Conservation (phyloP, 768 basidiomycete species). For the Pholiota conissans region DNA sequence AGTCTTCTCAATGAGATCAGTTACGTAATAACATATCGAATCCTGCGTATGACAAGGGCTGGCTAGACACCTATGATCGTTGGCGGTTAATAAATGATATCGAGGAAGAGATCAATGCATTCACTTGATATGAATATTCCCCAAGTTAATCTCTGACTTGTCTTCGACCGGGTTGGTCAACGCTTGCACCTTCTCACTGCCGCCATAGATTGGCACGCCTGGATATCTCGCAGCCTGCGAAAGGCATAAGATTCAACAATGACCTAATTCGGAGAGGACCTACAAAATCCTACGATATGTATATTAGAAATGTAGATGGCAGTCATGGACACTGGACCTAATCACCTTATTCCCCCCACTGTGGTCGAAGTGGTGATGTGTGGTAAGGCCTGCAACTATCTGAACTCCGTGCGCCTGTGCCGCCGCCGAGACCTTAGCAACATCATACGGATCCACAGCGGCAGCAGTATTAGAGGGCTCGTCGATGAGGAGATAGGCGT, state of each 20-base stretch:
- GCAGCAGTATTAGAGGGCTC: conserved; percentile 66
- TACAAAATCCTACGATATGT: conserved; percentile 47
- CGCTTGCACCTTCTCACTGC: conserved; percentile 67
- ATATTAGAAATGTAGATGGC: not conserved
- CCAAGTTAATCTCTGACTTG: conserved; percentile 77
- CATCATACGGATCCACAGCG: conserved; percentile 80
- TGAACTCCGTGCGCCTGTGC: conserved; percentile 63
- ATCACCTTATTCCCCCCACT: conserved; percentile 81
- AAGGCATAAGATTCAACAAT: not conserved
- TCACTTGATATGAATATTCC: conserved; percentile 61
- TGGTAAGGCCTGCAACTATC: conserved; percentile 78
- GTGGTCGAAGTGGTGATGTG: conserved; percentile 92
- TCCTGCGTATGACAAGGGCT: conserved; percentile 97
- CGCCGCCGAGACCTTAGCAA: conserved; percentile 61
- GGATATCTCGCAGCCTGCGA: conserved; percentile 43
- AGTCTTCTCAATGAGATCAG: conserved; percentile 42
- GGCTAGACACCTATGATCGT: conserved; percentile 62
- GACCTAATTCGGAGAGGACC: conserved; percentile 20
- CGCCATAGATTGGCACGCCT: conserved; percentile 72
- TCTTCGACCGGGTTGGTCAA: conserved; percentile 78
- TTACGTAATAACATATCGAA: conserved; percentile 89
- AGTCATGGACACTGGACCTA: not conserved
- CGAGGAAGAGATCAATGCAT: conserved; percentile 5
- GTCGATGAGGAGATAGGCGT: conserved; percentile 82
- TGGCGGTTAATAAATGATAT: conserved; percentile 6